Conservation (phyloP, 2,329 filamentous ascomycete species). For the Cercospora sp. region DNA sequence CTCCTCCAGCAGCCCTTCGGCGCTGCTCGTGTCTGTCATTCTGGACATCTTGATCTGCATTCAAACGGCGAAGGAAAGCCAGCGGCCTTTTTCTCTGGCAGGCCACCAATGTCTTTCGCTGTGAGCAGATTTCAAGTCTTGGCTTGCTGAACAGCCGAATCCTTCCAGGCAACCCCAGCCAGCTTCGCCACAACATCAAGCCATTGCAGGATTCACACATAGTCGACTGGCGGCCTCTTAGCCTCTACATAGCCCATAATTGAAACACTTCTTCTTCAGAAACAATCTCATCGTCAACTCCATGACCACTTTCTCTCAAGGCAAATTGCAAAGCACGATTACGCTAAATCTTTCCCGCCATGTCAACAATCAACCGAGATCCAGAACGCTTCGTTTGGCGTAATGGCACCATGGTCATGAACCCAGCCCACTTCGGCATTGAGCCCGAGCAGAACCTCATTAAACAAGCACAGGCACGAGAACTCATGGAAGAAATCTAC, state of each 20-base stretch:
- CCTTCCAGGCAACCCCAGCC: slow-evolving; percentile 4
- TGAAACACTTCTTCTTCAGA: background rate
- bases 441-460: background rate
- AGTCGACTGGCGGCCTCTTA: background rate
- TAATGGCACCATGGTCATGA: slow-evolving; percentile 8
- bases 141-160: slow-evolving; percentile 4
- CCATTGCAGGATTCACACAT: background rate
- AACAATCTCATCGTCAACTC: background rate
- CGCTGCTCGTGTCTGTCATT: background rate
- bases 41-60: background rate
- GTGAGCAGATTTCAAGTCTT: background rate
- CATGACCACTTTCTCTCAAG: background rate
- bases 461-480: slow-evolving; percentile 7
- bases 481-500: slow-evolving; percentile 12
- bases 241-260: background rate
- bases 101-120: background rate
- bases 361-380: background rate
- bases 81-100: background rate
- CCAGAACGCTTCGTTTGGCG: slow-evolving; percentile 1
- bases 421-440: slow-evolving; percentile 4
- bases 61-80: background rate
- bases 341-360: background rate
- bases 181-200: slow-evolving; percentile 7
- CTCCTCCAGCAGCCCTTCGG: background rate
- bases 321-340: background rate